Evolutionary conservation across 805 yeast genomes (phyloP).

Genomic region (Metschnikowia colocasiae): DNA sequence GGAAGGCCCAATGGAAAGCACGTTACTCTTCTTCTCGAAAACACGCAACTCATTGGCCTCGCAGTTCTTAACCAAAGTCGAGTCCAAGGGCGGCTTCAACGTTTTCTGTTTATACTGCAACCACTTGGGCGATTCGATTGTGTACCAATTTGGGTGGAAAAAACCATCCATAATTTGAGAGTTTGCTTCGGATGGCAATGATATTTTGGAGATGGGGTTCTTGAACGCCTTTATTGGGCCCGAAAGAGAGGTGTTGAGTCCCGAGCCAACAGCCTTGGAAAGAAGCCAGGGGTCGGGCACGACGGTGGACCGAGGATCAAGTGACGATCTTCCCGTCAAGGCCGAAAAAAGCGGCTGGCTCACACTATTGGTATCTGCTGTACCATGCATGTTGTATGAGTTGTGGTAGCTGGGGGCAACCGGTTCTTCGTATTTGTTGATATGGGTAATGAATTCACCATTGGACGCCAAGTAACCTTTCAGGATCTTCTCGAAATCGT

Average conservation of each 20-base stretch:
- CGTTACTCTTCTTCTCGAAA: slow-evolving; percentile 22
- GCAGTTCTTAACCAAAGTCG: slow-evolving; percentile 26
- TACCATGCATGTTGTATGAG: slow-evolving; percentile 27
- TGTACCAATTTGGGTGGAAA: slow-evolving; percentile 45
- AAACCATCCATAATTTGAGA: slow-evolving; percentile 38
- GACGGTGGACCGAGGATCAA: slow-evolving; percentile 70
- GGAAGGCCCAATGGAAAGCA: slow-evolving; percentile 36
- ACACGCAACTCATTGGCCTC: slow-evolving; percentile 19
- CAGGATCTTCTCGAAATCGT: slow-evolving; percentile 61
- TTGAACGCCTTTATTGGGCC: slow-evolving; percentile 31
- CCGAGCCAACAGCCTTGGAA: slow-evolving; percentile 50
- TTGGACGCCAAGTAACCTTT: slow-evolving; percentile 47
- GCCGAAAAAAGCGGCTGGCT: slow-evolving; percentile 82
- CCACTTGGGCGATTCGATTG: slow-evolving; percentile 43
- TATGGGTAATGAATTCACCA: slow-evolving; percentile 53
- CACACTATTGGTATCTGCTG: slow-evolving; percentile 43
- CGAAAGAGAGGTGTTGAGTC: slow-evolving; percentile 19
- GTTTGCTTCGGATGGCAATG: slow-evolving; percentile 30
- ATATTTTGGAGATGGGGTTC: slow-evolving; percentile 30
- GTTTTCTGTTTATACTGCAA: slow-evolving; percentile 28
- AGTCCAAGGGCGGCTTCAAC: slow-evolving; percentile 24
- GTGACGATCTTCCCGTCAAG: slow-evolving; percentile 57
- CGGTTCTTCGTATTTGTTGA: slow-evolving; percentile 32
- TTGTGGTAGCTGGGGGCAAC: slow-evolving; percentile 24
- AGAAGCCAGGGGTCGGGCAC: slow-evolving; percentile 65